Conservation (phyloP, 169 alveolate species). For the Plasmodium knowlesi region DNA sequence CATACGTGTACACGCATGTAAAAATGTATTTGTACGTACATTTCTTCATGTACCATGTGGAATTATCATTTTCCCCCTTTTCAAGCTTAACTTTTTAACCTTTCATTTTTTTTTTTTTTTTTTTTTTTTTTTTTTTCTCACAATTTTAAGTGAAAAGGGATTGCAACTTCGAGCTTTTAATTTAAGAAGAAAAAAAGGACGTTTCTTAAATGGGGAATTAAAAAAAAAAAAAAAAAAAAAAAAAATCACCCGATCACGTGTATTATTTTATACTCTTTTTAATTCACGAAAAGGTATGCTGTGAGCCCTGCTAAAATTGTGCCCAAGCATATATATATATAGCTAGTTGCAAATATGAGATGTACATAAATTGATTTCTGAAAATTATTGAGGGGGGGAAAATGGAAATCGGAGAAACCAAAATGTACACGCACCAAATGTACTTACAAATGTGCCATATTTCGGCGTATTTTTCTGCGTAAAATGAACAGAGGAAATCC, state of each 20-base stretch:
- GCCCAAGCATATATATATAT: background rate
- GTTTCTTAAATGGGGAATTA: constrained; percentile 7
- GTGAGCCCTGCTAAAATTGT: background rate
- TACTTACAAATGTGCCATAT: background rate
- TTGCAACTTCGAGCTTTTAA: background rate
- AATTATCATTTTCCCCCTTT: background rate
- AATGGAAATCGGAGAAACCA: background rate
- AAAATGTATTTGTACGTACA: background rate
- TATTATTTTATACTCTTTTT: too few relatives aligned
- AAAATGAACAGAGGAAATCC: background rate
- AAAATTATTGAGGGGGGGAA: background rate
- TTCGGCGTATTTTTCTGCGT: background rate
- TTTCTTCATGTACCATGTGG: background rate
- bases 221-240: background rate
- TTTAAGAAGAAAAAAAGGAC: background rate
- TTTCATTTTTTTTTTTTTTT: background rate
- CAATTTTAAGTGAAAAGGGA: background rate
- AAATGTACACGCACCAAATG: background rate
- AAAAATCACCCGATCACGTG: background rate
- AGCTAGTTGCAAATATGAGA: background rate
- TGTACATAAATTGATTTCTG: background rate
- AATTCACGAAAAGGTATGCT: constrained; percentile 1
- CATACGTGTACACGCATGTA: background rate
- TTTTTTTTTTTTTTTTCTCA: background rate
- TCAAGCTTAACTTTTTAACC: background rate